Evolutionary conservation across 2,329 filamentous ascomycete species (phyloP).

Genomic region (Clonostachys rhizophaga): DNA sequence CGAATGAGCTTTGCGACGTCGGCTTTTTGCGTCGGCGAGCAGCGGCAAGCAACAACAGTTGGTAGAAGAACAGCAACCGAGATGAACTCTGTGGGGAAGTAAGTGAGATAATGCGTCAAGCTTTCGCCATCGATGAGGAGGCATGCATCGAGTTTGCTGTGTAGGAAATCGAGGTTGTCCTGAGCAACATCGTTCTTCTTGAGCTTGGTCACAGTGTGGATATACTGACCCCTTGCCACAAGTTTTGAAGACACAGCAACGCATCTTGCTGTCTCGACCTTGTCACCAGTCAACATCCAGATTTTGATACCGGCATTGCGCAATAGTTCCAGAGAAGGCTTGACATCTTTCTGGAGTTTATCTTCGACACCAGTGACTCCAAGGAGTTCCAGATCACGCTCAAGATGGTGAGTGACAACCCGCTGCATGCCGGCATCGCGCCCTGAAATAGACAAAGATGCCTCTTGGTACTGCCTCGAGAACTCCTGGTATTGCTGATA

Average conservation of each 20-base stretch:
- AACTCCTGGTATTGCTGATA: slow-evolving; percentile 78
- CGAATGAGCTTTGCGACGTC: slow-evolving; percentile 90
- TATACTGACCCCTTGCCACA: slow-evolving; percentile 89
- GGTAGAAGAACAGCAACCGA: slow-evolving; percentile 82
- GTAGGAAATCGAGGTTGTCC: slow-evolving; percentile 83
- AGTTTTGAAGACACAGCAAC: slow-evolving; percentile 94
- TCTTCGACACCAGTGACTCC: slow-evolving; percentile 99
- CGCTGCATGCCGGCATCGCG: slow-evolving; percentile 79
- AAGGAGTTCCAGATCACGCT: slow-evolving; percentile 83
- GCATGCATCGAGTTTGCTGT: slow-evolving; percentile 81
- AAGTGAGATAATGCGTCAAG: slow-evolving; percentile 73
- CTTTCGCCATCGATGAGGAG: slow-evolving; percentile 95
- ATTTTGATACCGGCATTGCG: slow-evolving; percentile 98
- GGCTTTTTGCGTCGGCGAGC: slow-evolving; percentile 94
- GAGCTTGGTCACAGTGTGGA: slow-evolving; percentile 86
- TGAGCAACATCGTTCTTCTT: slow-evolving; percentile 80
- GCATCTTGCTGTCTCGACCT: slow-evolving; percentile 94
- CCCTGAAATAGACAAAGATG: slow-evolving; percentile 72
- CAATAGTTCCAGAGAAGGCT: slow-evolving; percentile 87
- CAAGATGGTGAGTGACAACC: slow-evolving; percentile 76
- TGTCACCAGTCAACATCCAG: slow-evolving; percentile 99
- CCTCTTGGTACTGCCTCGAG: slow-evolving; percentile 67
- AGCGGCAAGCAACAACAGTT: slow-evolving; percentile 92
- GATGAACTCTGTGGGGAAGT: slow-evolving; percentile 84
- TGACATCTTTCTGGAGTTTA: slow-evolving; percentile 92